Conservation (phyloP, 805 yeast species). For the Monosporozyma yasuniensis region DNA sequence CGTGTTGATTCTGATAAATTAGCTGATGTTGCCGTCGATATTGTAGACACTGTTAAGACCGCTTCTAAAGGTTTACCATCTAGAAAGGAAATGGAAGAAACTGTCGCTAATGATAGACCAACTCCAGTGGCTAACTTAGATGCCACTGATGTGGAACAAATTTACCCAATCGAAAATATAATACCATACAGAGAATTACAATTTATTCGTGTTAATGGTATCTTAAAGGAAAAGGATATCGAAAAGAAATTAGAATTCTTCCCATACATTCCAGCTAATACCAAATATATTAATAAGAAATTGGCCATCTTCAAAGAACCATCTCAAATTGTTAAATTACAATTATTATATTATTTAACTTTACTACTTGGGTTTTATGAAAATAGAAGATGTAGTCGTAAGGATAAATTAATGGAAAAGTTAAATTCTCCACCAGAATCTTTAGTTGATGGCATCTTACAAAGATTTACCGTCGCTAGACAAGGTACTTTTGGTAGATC, state of each 20-base stretch:
- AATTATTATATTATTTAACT: constrained; percentile 71
- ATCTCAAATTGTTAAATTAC: constrained; percentile 48
- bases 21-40: constrained; percentile 65
- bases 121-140: constrained; percentile 68
- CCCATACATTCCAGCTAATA: constrained; percentile 44
- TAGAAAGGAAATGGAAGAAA: constrained; percentile 48
- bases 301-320: constrained; percentile 34
- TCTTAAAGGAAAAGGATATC: constrained; percentile 45
- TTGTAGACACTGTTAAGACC: constrained; percentile 67
- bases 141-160: constrained; percentile 76
- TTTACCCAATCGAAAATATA: constrained; percentile 66
- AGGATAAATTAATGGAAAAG: constrained; percentile 47
- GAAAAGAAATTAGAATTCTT: constrained; percentile 46
- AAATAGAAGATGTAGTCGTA: constrained; percentile 56
- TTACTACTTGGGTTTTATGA: constrained; percentile 71
- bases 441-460: constrained; percentile 61
- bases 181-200: constrained; percentile 60
- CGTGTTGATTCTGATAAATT: constrained; percentile 78
- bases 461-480: constrained; percentile 58
- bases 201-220: constrained; percentile 53
- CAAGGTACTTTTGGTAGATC: constrained; percentile 61
- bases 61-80: constrained; percentile 70
- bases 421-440: constrained; percentile 65
- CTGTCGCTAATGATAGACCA: constrained; percentile 62
- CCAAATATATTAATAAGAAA: constrained; percentile 46